A percentile compares a stretch with the other conserved stretches of the same genome.
phyloP scores from a whole-genome alignment of 2,329 filamentous ascomycete genomes.

The Claviceps fusiformis region DNA sequence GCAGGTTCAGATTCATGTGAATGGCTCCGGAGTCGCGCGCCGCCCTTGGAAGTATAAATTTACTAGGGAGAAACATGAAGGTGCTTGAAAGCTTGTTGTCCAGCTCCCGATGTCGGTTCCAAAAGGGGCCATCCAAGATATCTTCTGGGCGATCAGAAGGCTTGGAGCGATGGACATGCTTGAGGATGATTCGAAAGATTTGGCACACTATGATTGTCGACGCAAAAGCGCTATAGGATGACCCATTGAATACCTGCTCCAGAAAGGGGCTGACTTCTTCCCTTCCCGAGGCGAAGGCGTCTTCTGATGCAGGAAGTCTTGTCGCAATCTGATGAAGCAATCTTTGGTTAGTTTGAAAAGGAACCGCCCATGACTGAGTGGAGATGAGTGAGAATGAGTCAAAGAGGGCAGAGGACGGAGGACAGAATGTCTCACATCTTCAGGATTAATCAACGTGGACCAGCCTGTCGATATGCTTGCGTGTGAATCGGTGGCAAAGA shows the following conservation, averaged over 20 bases:
- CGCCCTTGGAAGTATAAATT: conserved; percentile 57
- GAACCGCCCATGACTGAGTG: neutral
- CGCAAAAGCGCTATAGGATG: conserved; percentile 56
- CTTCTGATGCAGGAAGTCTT: conserved; percentile 66
- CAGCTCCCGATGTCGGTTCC: conserved; percentile 71
- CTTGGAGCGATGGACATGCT: conserved; percentile 62
- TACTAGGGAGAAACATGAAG: conserved; percentile 64
- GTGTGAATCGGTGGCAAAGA: conserved; percentile 72
- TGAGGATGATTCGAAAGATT: conserved; percentile 68
- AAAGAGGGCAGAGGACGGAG: neutral
- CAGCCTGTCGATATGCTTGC: conserved; percentile 82
- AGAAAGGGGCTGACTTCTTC: conserved; percentile 51
- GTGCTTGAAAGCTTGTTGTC: conserved; percentile 69
- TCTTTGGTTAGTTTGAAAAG: neutral
- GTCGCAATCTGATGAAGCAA: conserved; percentile 45
- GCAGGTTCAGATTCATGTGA: conserved; percentile 77
- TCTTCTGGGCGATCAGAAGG: conserved; percentile 61
- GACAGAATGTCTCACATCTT: conserved; percentile 36
- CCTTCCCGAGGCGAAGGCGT: conserved; percentile 55
- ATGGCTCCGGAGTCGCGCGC: conserved; percentile 59
- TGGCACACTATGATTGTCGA: conserved; percentile 61
- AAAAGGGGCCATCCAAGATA: conserved; percentile 62
- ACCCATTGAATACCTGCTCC: conserved; percentile 47
- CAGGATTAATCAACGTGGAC: conserved; percentile 67
- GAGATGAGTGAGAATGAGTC: neutral